Base-by-base conservation (phyloP, 75 land plant species). In the Pinus tabuliformis region DNA sequence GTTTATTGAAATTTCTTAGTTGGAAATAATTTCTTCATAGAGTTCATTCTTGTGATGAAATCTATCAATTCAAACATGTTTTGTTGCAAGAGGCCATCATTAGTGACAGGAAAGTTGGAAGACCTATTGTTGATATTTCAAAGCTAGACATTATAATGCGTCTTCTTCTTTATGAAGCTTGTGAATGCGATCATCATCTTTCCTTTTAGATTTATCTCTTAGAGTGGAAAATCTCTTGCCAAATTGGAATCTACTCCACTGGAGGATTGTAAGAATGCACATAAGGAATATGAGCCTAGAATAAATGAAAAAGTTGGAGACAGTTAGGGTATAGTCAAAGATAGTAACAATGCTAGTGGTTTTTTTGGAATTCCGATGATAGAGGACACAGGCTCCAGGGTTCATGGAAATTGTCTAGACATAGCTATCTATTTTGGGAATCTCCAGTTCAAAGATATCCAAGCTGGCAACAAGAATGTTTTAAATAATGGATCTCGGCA, bases 181-280 rank as follows among this genome's bases (percentile, higher is more conserved):
- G 75, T 60, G 73, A 73, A 73, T 91, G 93, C 91, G 87, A 86
- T 76, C 86, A 36, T 1, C 85, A 78, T 21, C 78, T 89, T 36
- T 61, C 17, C 18, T 21, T 36, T 30, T 78, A 24, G 83, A 87
- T 62, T 83, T 86, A 49, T 81, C 79, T 14, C 61, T 81, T 18
- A 83, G 73, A n/a, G 58, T 30, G 12, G 81, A 64, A 18, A 64
- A 24, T 64, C 16, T 37, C 37, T 22, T 59, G 21, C 6, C 5
- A 33, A 18, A 30, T 14, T 15, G 33, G 66, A 33, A 63, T 63
- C 66, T 26, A n/a, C 1, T 33, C 9, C 21, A 2, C 60, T 26
- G 11, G 88, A 71, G 24, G 59, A 64, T 60, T n/a, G 15, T 30
- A 30, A 17, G 20, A 26, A 3, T 63, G 39, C 66, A 6, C 13